Evolutionary conservation across 495 filamentous ascomycete species (phyloP).

Genomic region (Apodospora peruviana): DNA sequence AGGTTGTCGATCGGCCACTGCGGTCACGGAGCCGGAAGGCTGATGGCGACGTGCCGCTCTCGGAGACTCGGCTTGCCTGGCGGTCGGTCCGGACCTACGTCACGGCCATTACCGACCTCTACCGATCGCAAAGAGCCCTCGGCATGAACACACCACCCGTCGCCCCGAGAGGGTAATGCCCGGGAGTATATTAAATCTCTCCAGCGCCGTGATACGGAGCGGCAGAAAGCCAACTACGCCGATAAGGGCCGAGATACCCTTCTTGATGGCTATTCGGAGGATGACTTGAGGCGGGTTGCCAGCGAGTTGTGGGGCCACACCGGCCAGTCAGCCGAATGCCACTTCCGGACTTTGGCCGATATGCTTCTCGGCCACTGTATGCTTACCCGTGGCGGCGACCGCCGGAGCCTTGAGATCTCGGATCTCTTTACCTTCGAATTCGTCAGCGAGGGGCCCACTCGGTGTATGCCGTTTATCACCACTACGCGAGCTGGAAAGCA

Average conservation of each 20-base stretch:
- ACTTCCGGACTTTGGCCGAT: not conserved
- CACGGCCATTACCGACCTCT: slow-evolving; percentile 1
- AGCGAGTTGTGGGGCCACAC: not conserved
- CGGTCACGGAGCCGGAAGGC: not conserved
- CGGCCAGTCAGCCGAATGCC: not conserved
- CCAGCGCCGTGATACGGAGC: not conserved
- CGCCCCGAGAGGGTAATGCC: not conserved
- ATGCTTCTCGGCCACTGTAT: slow-evolving; percentile 1
- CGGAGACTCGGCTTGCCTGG: not conserved
- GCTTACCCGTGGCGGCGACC: slow-evolving; percentile 1
- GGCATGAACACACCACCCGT: slow-evolving; percentile 1
- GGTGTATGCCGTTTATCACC: not conserved
- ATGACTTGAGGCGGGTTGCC: not conserved
- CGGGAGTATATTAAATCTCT: not conserved
- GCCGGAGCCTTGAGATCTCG: not conserved
- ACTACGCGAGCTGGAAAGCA: slow-evolving; percentile 1
- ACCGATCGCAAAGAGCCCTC: not conserved
- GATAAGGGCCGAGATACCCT: slow-evolving; percentile 2
- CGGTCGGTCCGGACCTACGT: slow-evolving; percentile 1
- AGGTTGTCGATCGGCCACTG: not conserved
- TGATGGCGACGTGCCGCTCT: not conserved
- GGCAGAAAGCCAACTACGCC: slow-evolving; percentile 1
- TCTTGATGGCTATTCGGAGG: slow-evolving; percentile 1
- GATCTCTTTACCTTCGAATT: slow-evolving; percentile 1
- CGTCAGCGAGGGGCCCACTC: not conserved